Evolutionary conservation across 2,329 filamentous ascomycete genomes (phyloP).

Genomic region (Botrytis elliptica): DNA sequence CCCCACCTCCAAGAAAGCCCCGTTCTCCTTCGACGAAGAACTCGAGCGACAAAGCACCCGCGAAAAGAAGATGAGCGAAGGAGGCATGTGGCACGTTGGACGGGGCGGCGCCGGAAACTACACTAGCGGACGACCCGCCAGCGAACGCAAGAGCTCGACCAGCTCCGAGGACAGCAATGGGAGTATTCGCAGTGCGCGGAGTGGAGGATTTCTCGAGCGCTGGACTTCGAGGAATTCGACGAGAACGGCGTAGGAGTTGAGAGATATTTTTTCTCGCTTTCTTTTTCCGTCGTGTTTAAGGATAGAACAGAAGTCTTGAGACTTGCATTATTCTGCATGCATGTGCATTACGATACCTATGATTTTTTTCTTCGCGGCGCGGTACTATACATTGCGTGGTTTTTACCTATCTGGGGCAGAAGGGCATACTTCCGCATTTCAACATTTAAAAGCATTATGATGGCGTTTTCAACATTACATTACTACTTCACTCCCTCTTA

Average conservation of each 20-base stretch:
- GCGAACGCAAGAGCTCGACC: constrained; percentile 13
- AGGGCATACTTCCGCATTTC: background rate
- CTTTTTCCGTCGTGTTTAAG: background rate
- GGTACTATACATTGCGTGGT: background rate
- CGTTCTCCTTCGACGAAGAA: constrained; percentile 40
- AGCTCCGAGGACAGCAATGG: constrained; percentile 10
- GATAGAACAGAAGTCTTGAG: background rate
- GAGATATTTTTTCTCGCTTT: accelerated
- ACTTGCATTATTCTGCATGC: background rate
- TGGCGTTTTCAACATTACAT: constrained; percentile 1
- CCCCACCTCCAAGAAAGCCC: constrained; percentile 31
- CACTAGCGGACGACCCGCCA: background rate
- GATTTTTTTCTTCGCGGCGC: background rate
- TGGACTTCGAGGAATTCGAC: constrained; percentile 8
- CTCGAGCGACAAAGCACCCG: constrained; percentile 35
- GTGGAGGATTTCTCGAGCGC: constrained; percentile 8
- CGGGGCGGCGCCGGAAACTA: constrained; percentile 39
- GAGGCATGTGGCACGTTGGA: constrained; percentile 35
- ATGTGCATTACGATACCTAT: background rate
- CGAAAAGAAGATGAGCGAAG: constrained; percentile 33
- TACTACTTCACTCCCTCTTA: background rate
- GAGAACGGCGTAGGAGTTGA: background rate
- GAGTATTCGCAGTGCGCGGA: background rate
- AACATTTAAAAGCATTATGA: background rate
- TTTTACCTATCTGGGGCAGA: background rate